phyloP scores from a whole-genome alignment of 345 rosid genomes.

The Hibiscus tridactylites region DNA sequence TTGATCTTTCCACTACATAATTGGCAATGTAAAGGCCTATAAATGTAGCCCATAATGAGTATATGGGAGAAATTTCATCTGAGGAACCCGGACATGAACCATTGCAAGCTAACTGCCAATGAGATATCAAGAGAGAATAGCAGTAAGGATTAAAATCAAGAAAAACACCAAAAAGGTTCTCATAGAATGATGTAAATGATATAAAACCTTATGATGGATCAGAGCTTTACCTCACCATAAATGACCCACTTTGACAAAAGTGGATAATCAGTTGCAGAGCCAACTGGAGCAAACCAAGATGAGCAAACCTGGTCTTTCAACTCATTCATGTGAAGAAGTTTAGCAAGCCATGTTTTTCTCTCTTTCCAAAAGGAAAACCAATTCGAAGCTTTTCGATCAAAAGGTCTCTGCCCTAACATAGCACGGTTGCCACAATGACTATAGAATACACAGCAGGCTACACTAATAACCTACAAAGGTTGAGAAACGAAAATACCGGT shows the following conservation, averaged over 20 bases:
- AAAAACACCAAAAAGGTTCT: neutral
- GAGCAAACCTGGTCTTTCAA: constrained; percentile 92
- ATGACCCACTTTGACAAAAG: constrained; percentile 96
- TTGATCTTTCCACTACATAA: constrained; percentile 94
- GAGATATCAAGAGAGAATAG: neutral
- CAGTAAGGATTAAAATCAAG: neutral
- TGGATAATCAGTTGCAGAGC: constrained; percentile 96
- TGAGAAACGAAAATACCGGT: constrained; percentile 7
- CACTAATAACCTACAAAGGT: constrained; percentile 69
- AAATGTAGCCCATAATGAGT: constrained; percentile 97
- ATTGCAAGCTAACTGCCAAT: constrained; percentile 48
- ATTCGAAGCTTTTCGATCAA: constrained; percentile 40
- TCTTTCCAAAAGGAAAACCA: constrained; percentile 71
- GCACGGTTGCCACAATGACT: constrained; percentile 98
- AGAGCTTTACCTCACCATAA: constrained; percentile 74
- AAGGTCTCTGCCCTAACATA: constrained; percentile 47
- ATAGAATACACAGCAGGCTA: constrained; percentile 96
- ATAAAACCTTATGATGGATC: neutral
- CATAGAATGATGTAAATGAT: neutral
- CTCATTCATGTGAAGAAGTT: constrained; percentile 69
- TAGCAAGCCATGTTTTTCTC: constrained; percentile 62
- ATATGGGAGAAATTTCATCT: constrained; percentile 93
- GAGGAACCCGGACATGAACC: constrained; percentile 71
- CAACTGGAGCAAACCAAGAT: constrained; percentile 99
- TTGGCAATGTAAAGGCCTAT: constrained; percentile 97